These are phyloP conservation scores for Mycena belliarum DNA, from an alignment of 768 basidiomycete species.

Conservation along the genomic window DNA sequence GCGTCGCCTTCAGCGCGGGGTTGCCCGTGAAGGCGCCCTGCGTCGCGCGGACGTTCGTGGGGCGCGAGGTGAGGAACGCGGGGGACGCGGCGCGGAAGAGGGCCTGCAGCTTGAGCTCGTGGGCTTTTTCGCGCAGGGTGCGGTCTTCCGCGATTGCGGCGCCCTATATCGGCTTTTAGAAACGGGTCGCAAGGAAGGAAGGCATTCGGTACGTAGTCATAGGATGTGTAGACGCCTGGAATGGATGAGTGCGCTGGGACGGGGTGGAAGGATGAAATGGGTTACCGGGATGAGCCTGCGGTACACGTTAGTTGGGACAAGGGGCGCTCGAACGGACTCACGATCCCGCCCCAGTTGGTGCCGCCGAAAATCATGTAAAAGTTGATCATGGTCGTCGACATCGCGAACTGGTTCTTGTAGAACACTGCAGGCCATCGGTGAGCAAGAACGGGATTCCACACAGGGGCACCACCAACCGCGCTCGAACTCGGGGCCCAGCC, in stretches of 20 bases:
- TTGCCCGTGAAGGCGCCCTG: slow-evolving; percentile 52
- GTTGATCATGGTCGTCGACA: slow-evolving; percentile 55
- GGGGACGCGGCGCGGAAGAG: slow-evolving; percentile 55
- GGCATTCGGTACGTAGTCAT: too few species aligned
- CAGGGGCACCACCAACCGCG: too few species aligned
- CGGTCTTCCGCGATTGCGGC: slow-evolving; percentile 52
- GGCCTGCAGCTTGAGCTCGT: slow-evolving; percentile 57
- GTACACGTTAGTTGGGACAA: slow-evolving; percentile 17
- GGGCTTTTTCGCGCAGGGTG: slow-evolving; percentile 50
- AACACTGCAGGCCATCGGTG: too few species aligned
- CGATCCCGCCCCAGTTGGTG: slow-evolving; percentile 16
- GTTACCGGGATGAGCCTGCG: too few species aligned
- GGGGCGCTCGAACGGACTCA: too few species aligned
- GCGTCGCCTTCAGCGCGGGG: slow-evolving; percentile 49
- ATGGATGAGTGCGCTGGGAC: too few species aligned
- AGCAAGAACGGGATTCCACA: too few species aligned
- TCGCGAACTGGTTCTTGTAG: slow-evolving; percentile 55
- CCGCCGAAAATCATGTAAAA: slow-evolving; percentile 58
- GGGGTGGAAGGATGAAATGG: too few species aligned
- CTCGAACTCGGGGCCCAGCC: slow-evolving; percentile 50
- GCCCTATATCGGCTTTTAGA: too few species aligned
- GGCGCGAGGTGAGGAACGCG: slow-evolving; percentile 49
- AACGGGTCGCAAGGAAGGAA: too few species aligned
- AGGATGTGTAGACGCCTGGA: too few species aligned
- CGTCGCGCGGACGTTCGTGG: slow-evolving; percentile 40